Evolutionary conservation across 805 yeast species (phyloP).

Genomic region (Kodamaea kakaduensis): DNA sequence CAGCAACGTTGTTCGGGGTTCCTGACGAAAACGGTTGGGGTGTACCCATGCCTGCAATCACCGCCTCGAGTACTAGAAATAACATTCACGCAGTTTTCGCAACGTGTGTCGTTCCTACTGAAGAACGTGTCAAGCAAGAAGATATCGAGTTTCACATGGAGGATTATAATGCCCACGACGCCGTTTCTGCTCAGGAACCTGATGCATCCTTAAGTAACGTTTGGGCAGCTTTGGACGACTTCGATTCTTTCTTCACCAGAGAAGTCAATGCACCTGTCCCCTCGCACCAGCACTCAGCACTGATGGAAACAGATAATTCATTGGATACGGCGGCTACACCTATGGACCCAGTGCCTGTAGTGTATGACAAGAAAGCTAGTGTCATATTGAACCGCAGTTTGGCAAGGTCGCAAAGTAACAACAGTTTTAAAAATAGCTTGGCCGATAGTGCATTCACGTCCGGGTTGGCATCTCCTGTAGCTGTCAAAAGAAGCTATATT

Average conservation of each 20-base stretch:
- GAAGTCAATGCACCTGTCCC: conserved; percentile 28
- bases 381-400: conserved; percentile 68
- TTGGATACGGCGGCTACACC: conserved; percentile 41
- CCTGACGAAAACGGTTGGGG: conserved; percentile 98
- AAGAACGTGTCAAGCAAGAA: conserved; percentile 33
- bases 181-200: conserved; percentile 52
- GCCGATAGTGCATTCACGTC: conserved; percentile 44
- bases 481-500: conserved; percentile 34
- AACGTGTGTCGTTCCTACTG: conserved; percentile 57
- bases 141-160: conserved; percentile 57
- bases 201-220: conserved; percentile 80
- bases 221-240: conserved; percentile 88
- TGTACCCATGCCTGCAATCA: conserved; percentile 89
- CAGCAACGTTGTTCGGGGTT: conserved; percentile 88
- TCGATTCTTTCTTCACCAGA: conserved; percentile 83
- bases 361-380: conserved; percentile 76
- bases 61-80: conserved; percentile 83
- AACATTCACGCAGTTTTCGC: conserved; percentile 94
- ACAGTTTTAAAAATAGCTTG: conserved; percentile 71
- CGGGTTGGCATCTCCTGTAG: conserved; percentile 6
- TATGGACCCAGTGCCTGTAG: conserved; percentile 70
- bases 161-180: conserved; percentile 44
- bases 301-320: conserved; percentile 60
- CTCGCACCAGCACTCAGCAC: conserved; percentile 44
- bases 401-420: conserved; percentile 68